These are phyloP conservation scores for Leishmania aethiopica DNA, from an alignment of 208 protist species.

Conservation along the genomic window DNA sequence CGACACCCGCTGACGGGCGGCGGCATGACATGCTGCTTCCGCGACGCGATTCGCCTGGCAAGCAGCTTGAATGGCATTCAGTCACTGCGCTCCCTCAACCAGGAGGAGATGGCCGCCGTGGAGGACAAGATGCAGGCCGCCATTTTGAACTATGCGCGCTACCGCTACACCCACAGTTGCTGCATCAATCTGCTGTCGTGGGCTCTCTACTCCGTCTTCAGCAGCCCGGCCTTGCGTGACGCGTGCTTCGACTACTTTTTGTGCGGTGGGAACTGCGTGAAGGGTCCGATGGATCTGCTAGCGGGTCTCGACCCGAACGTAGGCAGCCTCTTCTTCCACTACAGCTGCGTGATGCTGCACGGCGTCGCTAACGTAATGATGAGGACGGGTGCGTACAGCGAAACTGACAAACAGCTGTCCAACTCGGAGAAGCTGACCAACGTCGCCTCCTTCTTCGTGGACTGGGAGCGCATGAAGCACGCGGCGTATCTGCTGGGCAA, in stretches of 20 bases:
- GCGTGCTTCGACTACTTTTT: slow-evolving; percentile 93
- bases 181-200: slow-evolving; percentile 94
- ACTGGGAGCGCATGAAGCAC: slow-evolving; percentile 54
- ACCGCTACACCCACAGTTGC: slow-evolving; percentile 70
- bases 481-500: slow-evolving; percentile 63
- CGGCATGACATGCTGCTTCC: slow-evolving; percentile 92
- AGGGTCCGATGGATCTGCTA: slow-evolving; percentile 86
- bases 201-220: slow-evolving; percentile 92
- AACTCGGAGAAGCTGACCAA: slow-evolving; percentile 51
- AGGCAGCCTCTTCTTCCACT: slow-evolving; percentile 79
- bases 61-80: slow-evolving; percentile 64
- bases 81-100: slow-evolving; percentile 40
- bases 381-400: slow-evolving; percentile 46
- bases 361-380: slow-evolving; percentile 56
- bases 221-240: slow-evolving; percentile 59
- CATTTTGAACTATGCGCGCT: slow-evolving; percentile 62
- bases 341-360: slow-evolving; percentile 84
- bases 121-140: slow-evolving; percentile 62
- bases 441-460: slow-evolving; percentile 55
- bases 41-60: slow-evolving; percentile 76
- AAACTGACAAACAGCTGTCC: slow-evolving; percentile 18
- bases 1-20: slow-evolving; percentile 94
- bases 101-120: slow-evolving; percentile 51
- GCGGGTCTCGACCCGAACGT: slow-evolving; percentile 75
- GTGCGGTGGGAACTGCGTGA: slow-evolving; percentile 83